Base-by-base conservation (phyloP, 1,139 yeast species). In the Petasospora fabianii region DNA sequence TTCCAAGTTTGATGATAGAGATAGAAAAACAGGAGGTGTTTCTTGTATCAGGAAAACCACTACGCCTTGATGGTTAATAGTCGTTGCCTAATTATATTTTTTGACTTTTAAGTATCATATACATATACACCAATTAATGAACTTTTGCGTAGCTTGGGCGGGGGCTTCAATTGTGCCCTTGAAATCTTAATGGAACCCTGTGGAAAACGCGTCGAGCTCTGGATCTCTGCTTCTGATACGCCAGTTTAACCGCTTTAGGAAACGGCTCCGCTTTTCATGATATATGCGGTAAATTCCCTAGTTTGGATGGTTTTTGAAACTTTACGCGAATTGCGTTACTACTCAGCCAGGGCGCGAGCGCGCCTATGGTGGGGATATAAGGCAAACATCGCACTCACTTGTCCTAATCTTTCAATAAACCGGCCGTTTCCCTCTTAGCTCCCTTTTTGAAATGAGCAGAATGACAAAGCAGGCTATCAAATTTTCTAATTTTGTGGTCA, bases 401-500 rank as follows among this genome's bases (percentile, higher is more conserved):
- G 22, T 20, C 22, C 22, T 20, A 20, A n/a, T n/a, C n/a, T n/a
- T n/a, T n/a, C n/a, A n/a, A n/a, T n/a, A n/a, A n/a, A n/a, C n/a
- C n/a, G n/a, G n/a, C n/a, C n/a, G n/a, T n/a, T n/a, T n/a, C n/a
- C n/a, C n/a, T n/a, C n/a, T n/a, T n/a, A n/a, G n/a, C n/a, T n/a
- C n/a, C n/a, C n/a, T n/a, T 6, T 22, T 22, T 10, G 13, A 22
- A 6, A 47, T 46, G 44, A 27, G 35, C 8, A 39, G 20, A 8
- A 35, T 36, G 27, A 14, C 44, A 3, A 41, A 39, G 14, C 31
- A 22, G 7, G 30, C 39, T 0, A 60, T 76, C 13, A 58, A 68
- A 48, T 79, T 79, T 58, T 69, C 73, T 54, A 72, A 69, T 48
- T 80, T 70, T 54, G 60, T 71, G 3, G 92, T 84, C 27, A 77